Evolutionary conservation across 805 yeast genomes (phyloP), one percentile per base, ranked within the genome.

Genomic region (Starmera amethionina): DNA sequence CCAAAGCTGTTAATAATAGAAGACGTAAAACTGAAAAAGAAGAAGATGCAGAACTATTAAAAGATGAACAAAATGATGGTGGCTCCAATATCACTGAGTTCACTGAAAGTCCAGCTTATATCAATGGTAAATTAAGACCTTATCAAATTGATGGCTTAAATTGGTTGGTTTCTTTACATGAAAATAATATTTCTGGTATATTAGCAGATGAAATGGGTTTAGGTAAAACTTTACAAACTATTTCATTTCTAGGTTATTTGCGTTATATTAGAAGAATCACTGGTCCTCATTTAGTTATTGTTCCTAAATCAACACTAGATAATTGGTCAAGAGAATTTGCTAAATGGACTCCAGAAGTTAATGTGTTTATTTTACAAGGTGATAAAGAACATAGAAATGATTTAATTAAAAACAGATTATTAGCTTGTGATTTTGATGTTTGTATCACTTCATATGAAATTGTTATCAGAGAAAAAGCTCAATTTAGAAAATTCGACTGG

Each of bases 131-230:
- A 33, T 58, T 83, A 42, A 70, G 94, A 51, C 79, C 82, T 3
- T 83, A 83, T 55, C 94, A 83, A 60, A 70, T 83, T 46, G 88
- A 80, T 57, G 94, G 93, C 46, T 64, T 83, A 45, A 83, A 83
- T 56, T 83, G 94, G 94, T 62, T 83, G 49, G 72, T 82, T 12
- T 70, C 82, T 1, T 60, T 83, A 43, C 75, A 79, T 50, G 81
- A 77, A 46, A 81, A 80, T 60, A 73, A 76, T 44, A 62, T 83
- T 36, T 74, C 83, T 1, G 93, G 93, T 44, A 82, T 83, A 19
- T 65, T 83, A 43, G 93, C 93, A 1, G 93, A 83, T 60, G 93
- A 83, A 61, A 83, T 83, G 93, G 93, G 93, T 2, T 62, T 83
- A 45, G 93, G 93, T 49, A 83, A 83, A 56, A 83, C 93, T 4